Evolutionary conservation across 163 green algal genomes (phyloP), one percentile per base, ranked within the genome.

Genomic region (Prototheca cutis): DNA sequence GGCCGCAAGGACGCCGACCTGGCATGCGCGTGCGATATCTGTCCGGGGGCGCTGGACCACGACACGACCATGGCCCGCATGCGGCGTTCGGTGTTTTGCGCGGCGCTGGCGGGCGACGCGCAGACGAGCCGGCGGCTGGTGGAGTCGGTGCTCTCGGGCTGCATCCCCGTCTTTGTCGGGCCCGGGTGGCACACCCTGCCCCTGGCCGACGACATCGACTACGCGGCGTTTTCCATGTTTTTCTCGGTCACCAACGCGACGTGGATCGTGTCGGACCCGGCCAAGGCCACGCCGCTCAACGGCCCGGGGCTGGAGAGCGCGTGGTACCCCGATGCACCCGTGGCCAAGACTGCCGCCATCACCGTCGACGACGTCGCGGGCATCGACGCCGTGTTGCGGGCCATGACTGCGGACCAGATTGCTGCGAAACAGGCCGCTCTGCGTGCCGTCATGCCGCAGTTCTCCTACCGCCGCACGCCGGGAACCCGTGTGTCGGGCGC

Each of bases 121-220:
- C 62, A 70, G 53, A 52, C 36, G 28, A 58, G 36, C 30, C 49
- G 58, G 15, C 65, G 65, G 4, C 42, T 63, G 39, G 55, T n/a
- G 23, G 65, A 72, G 25, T 19, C 59, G 17, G 58, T 72, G 30
- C 58, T 72, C 0, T 19, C 34, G 10, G 65, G 65, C 42, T 72
- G 58, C 58, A 36, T 72, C 42, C 58, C 65, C 28, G 58, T 75
- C 29, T 75, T 68, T 33, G 33, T 71, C 21, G 67, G 67, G 19
- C 62, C 67, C 30, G 61, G 61, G 30, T 75, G 58, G 53, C 67
- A 75, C 56, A 65, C 62, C 19, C 31, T 71, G 4, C 62, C 67
- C 2, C 40, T 75, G 49, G 42, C 56, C n/a, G 15, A 63, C 28
- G 52, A 19, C 30, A 32, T 40, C 52, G 52, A 58, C 52, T 23